These are phyloP conservation scores for Saururus chinensis DNA, from an alignment of 164 flowering plant species.

Conservation along the genomic window DNA sequence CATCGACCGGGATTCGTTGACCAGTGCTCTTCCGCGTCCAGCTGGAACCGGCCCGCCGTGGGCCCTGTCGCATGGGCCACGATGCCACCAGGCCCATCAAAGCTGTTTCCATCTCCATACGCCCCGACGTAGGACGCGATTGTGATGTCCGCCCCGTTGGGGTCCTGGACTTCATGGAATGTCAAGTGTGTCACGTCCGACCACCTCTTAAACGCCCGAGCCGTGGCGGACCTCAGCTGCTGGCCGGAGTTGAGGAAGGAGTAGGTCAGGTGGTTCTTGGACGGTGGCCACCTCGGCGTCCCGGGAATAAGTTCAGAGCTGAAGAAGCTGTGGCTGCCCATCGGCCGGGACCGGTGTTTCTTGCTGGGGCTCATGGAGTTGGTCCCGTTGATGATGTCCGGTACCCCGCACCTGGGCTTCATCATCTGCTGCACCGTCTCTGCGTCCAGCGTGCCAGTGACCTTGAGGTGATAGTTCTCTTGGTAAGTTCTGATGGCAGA, in stretches of 20 bases:
- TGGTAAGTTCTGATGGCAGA: conserved; percentile 22
- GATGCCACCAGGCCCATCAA: conserved; percentile 45
- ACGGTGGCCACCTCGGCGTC: conserved; percentile 45
- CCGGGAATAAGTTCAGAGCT: conserved; percentile 33
- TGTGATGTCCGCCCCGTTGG: conserved; percentile 29
- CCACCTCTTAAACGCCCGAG: conserved; percentile 52
- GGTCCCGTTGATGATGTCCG: conserved; percentile 19
- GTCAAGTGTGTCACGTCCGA: conserved; percentile 38
- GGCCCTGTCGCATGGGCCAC: conserved; percentile 6
- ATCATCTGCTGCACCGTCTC: conserved; percentile 13
- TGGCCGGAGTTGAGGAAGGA: conserved; percentile 31
- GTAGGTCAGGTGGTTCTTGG: conserved; percentile 30
- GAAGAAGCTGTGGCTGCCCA: neutral
- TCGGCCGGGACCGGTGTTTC: conserved; percentile 5
- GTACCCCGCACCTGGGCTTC: conserved; percentile 21
- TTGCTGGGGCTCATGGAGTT: conserved; percentile 2
- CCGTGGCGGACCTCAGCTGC: conserved; percentile 27
- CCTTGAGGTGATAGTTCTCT: conserved; percentile 15
- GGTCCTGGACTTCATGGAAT: conserved; percentile 20
- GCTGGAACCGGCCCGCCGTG: conserved; percentile 3
- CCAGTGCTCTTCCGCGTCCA: conserved; percentile 5
- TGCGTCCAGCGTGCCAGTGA: conserved; percentile 17
- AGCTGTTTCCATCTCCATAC: conserved; percentile 63
- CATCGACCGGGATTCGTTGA: neutral
- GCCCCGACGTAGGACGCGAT: conserved; percentile 54